A percentile compares a stretch with the other conserved stretches of the same genome.
Conservation (phyloP, 805 yeast genomes). For the Candida mattraensis region DNA sequence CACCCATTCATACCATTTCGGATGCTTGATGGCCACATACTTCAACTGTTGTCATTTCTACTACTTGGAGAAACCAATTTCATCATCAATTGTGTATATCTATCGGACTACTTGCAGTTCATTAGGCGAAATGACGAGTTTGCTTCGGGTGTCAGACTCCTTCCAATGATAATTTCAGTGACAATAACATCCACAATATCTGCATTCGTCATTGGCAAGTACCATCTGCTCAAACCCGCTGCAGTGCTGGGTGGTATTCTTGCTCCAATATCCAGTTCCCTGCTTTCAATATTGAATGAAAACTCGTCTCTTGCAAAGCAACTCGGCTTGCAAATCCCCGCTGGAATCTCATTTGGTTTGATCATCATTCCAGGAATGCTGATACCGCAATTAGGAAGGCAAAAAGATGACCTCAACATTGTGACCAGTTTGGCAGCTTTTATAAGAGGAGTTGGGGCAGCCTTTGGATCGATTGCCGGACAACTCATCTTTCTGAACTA, state of each 20-base stretch:
- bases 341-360: constrained; percentile 50
- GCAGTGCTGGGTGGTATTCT: constrained; percentile 38
- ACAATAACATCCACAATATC: constrained; percentile 41
- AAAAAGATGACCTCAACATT: constrained; percentile 46
- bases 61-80: constrained; percentile 40
- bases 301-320: constrained; percentile 37
- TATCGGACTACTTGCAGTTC: constrained; percentile 51
- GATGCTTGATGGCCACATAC: constrained; percentile 36
- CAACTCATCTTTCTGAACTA: constrained; percentile 37
- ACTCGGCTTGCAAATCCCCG: constrained; percentile 46
- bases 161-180: constrained; percentile 46
- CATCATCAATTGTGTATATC: constrained; percentile 39
- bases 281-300: constrained; percentile 41
- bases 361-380: constrained; percentile 46
- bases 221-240: constrained; percentile 42
- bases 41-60: constrained; percentile 7
- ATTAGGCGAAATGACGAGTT: constrained; percentile 43
- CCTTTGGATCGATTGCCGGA: constrained; percentile 45
- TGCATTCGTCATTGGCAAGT: constrained; percentile 40
- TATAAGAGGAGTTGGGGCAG: constrained; percentile 47
- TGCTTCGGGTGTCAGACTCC: constrained; percentile 45
- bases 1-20: constrained; percentile 48
- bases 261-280: constrained; percentile 47
- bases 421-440: constrained; percentile 48
- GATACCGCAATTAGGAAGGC: constrained; percentile 45